Evolutionary conservation across 805 yeast genomes (phyloP).

Genomic region (Metschnikowia colocasiae): DNA sequence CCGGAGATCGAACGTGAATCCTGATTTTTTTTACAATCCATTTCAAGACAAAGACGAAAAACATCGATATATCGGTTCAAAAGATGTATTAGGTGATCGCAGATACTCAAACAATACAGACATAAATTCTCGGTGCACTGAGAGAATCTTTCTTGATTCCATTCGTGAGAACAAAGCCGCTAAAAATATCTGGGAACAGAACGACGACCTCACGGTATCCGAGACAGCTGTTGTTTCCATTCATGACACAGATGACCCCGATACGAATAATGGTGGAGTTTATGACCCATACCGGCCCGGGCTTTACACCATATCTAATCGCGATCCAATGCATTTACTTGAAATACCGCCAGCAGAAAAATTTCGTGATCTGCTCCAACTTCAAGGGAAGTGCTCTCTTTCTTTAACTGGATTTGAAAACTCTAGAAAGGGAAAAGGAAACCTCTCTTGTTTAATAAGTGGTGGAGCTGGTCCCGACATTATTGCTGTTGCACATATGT

Average conservation of each 20-base stretch:
- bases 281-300: not conserved
- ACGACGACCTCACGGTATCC: not conserved
- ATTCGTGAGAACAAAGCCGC: slow-evolving; percentile 1
- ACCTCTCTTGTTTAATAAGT: slow-evolving; percentile 27
- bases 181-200: slow-evolving; percentile 5
- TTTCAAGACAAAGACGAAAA: not conserved
- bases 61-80: not conserved
- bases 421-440: slow-evolving; percentile 41
- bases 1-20: not conserved
- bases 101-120: slow-evolving; percentile 6
- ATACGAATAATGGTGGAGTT: slow-evolving; percentile 1
- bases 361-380: slow-evolving; percentile 30
- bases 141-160: slow-evolving; percentile 1
- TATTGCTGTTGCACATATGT: slow-evolving; percentile 31
- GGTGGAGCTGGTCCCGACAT: slow-evolving; percentile 16
- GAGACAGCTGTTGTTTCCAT: not conserved
- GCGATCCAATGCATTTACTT: slow-evolving; percentile 15
- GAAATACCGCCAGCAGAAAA: slow-evolving; percentile 33
- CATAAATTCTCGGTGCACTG: slow-evolving; percentile 1
- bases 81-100: slow-evolving; percentile 1
- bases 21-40: slow-evolving; percentile 1
- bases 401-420: slow-evolving; percentile 21
- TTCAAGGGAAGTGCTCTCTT: slow-evolving; percentile 23
- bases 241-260: not conserved
- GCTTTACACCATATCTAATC: not conserved